Percentiles rank a stretch among this genome's conserved stretches.
These are phyloP conservation scores for Penicillium cinerascens DNA, from an alignment of 495 filamentous ascomycete species.

Conservation along the genomic window DNA sequence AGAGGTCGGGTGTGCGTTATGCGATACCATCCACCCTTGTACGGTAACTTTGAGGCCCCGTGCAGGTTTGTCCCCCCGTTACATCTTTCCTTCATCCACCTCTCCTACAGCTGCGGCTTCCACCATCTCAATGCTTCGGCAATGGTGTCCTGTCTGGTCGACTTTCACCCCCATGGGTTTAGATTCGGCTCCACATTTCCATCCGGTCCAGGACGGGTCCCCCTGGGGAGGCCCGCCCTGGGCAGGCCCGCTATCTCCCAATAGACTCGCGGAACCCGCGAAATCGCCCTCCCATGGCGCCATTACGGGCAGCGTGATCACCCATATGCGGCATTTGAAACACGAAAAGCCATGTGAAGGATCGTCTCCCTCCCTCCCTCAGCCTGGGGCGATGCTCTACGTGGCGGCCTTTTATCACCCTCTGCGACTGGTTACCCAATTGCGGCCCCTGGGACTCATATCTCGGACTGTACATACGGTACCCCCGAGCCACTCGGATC, in stretches of 20 bases:
- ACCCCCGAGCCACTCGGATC: not conserved
- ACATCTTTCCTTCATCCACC: not conserved
- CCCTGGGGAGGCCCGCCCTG: not conserved
- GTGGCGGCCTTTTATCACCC: not conserved
- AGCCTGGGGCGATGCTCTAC: not conserved
- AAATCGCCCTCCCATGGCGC: slow-evolving; percentile 11
- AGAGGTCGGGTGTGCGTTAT: not conserved
- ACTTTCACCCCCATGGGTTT: not conserved
- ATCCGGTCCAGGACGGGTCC: not conserved
- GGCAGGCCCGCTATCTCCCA: slow-evolving; percentile 4
- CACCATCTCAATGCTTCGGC: not conserved
- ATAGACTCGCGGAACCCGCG: not conserved
- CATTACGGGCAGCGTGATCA: not conserved
- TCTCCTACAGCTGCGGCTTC: not conserved
- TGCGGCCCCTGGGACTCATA: not conserved
- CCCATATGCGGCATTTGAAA: not conserved
- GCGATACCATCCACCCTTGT: not conserved
- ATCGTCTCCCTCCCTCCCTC: slow-evolving; percentile 1
- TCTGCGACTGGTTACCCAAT: not conserved
- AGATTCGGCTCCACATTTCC: slow-evolving; percentile 5
- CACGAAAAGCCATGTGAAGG: slow-evolving; percentile 14
- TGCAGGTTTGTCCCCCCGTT: not conserved
- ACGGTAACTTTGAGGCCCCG: slow-evolving; percentile 1
- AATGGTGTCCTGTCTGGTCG: not conserved
- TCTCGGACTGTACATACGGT: slow-evolving; percentile 7